Conservation (phyloP, 768 basidiomycete species). For the Neoboletus brunneissimus region DNA sequence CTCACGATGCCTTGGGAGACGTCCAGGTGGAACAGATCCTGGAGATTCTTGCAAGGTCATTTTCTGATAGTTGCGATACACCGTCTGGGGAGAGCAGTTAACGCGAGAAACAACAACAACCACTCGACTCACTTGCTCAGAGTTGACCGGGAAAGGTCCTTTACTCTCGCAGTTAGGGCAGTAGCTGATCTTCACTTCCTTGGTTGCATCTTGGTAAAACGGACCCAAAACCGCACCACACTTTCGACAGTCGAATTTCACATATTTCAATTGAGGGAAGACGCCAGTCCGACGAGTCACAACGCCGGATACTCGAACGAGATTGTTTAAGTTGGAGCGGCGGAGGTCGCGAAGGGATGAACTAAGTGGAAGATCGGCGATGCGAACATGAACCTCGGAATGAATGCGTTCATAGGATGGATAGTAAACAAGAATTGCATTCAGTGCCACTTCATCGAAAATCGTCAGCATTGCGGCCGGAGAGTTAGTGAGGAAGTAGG, state of each 20-base stretch:
- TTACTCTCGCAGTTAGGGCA: slow-evolving; percentile 93
- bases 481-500: slow-evolving; percentile 96
- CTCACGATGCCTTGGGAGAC: slow-evolving; percentile 94
- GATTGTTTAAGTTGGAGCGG: slow-evolving; percentile 87
- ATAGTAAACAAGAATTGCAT: slow-evolving; percentile 93
- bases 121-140: slow-evolving; percentile 70
- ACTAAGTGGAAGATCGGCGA: slow-evolving; percentile 88
- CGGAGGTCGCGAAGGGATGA: slow-evolving; percentile 92
- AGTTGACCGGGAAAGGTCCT: slow-evolving; percentile 95
- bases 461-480: slow-evolving; percentile 90
- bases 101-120: not conserved
- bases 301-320: slow-evolving; percentile 93
- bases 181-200: slow-evolving; percentile 91
- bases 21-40: slow-evolving; percentile 95
- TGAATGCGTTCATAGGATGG: slow-evolving; percentile 96
- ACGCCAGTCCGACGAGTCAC: slow-evolving; percentile 95
- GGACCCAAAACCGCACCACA: slow-evolving; percentile 94
- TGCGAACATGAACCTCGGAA: slow-evolving; percentile 95
- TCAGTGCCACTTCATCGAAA: slow-evolving; percentile 93
- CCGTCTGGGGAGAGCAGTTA: slow-evolving; percentile 56
- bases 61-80: slow-evolving; percentile 98
- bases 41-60: slow-evolving; percentile 99
- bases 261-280: slow-evolving; percentile 99
- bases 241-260: slow-evolving; percentile 97
- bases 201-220: slow-evolving; percentile 95